phyloP scores from a whole-genome alignment of 2,329 filamentous ascomycete genomes.

The Chrysosporium queenslandicum region DNA sequence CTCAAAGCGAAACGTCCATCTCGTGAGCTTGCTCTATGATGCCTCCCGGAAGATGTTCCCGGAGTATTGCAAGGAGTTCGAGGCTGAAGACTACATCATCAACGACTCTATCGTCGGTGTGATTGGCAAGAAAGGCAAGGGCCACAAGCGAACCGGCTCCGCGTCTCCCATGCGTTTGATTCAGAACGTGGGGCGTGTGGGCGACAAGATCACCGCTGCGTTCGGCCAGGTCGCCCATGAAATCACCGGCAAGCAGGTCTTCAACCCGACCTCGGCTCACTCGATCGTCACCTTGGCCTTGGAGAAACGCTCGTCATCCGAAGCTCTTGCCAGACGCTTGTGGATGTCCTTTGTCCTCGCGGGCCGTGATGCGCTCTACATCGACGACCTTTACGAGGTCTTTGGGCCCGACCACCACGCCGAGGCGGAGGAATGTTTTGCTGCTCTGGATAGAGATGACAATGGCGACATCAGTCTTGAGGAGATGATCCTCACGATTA shows the following conservation, averaged over 20 bases:
- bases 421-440: conserved; percentile 80
- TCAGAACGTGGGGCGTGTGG: conserved; percentile 64
- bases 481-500: conserved; percentile 83
- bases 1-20: conserved; percentile 74
- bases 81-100: conserved; percentile 84
- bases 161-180: conserved; percentile 71
- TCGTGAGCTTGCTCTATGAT: conserved; percentile 79
- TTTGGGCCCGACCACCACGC: conserved; percentile 62
- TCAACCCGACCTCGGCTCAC: conserved; percentile 84
- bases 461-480: conserved; percentile 94
- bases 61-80: conserved; percentile 82
- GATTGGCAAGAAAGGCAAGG: conserved; percentile 42
- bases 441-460: conserved; percentile 67
- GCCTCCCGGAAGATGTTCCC: conserved; percentile 82
- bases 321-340: conserved; percentile 85
- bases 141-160: conserved; percentile 48
- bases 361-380: conserved; percentile 65
- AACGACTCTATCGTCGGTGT: conserved; percentile 67
- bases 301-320: conserved; percentile 71
- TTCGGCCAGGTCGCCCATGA: conserved; percentile 92
- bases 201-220: conserved; percentile 84
- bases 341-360: conserved; percentile 99
- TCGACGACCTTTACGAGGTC: conserved; percentile 79
- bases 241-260: conserved; percentile 89
- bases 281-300: conserved; percentile 82